Evolutionary conservation across 2,329 filamentous ascomycete genomes (phyloP).

Genomic region (Xylaria arbuscula): DNA sequence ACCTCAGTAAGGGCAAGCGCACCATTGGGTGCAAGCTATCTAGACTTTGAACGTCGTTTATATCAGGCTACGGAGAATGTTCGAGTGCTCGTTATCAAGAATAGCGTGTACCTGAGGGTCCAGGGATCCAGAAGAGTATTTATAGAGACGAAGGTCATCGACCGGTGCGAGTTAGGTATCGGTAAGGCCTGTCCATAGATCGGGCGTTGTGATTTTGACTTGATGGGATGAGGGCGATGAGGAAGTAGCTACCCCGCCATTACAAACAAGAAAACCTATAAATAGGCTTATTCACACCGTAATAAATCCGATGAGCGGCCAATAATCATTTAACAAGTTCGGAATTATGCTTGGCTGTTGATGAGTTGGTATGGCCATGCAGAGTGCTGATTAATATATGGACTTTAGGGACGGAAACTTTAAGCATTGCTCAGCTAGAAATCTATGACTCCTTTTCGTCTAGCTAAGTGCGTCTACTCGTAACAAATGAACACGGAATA

Average conservation of each 20-base stretch:
- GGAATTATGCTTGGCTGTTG: too few relatives aligned
- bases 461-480: neutral
- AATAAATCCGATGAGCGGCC: too few relatives aligned
- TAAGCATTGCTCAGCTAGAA: neutral
- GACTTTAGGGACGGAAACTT: neutral
- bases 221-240: too few relatives aligned
- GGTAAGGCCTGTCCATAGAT: too few relatives aligned
- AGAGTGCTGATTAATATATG: neutral
- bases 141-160: neutral
- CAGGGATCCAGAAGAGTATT: neutral
- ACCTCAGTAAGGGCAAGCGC: neutral
- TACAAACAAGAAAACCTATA: too few relatives aligned
- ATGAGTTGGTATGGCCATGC: neutral
- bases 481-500: neutral
- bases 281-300: too few relatives aligned
- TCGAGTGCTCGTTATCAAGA: neutral
- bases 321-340: too few relatives aligned
- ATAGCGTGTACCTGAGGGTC: neutral
- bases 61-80: neutral
- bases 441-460: conserved; percentile 1
- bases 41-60: neutral
- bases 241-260: too few relatives aligned
- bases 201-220: too few relatives aligned
- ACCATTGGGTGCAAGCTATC: neutral
- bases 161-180: neutral